Evolutionary conservation across 2,329 filamentous ascomycete species (phyloP).

Genomic region (Aspergillus jensenii): DNA sequence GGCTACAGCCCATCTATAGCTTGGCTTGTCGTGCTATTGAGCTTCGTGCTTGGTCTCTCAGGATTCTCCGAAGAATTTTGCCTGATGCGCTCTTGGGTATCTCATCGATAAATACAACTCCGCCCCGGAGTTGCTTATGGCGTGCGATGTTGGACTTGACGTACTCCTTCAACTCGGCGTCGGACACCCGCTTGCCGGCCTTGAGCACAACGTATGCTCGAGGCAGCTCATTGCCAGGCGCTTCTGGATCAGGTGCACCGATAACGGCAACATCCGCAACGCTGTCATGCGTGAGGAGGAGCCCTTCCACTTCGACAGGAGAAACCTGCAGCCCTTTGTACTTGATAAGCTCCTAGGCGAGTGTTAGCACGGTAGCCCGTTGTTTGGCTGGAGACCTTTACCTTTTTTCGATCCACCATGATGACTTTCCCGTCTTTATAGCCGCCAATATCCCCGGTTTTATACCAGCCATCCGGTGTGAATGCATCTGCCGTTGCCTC

Average conservation of each 20-base stretch:
- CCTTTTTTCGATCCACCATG: constrained; percentile 19
- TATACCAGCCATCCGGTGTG: constrained; percentile 13
- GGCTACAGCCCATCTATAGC: constrained; percentile 5
- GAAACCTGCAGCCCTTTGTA: constrained; percentile 20
- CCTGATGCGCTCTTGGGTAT: constrained; percentile 17
- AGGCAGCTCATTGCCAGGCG: constrained; percentile 17
- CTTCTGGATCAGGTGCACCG: constrained; percentile 11
- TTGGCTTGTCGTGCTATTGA: not conserved
- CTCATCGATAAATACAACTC: constrained; percentile 13
- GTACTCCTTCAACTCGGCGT: constrained; percentile 10
- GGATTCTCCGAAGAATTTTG: constrained; percentile 15
- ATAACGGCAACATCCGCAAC: constrained; percentile 17
- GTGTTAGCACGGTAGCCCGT: not conserved
- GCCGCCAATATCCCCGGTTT: constrained; percentile 16
- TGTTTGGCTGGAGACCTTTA: not conserved
- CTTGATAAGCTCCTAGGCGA: constrained; percentile 17
- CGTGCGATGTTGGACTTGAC: constrained; percentile 13
- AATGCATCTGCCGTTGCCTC: constrained; percentile 14
- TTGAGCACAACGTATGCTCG: constrained; percentile 16
- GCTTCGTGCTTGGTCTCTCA: constrained; percentile 12
- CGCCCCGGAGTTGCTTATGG: constrained; percentile 17
- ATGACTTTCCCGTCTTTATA: constrained; percentile 13
- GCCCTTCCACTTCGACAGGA: constrained; percentile 16
- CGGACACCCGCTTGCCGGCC: constrained; percentile 2
- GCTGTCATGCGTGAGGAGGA: constrained; percentile 12